These are phyloP conservation scores for Fusarium tuaranense DNA, from an alignment of 2,329 filamentous ascomycete species.

Conservation along the genomic window DNA sequence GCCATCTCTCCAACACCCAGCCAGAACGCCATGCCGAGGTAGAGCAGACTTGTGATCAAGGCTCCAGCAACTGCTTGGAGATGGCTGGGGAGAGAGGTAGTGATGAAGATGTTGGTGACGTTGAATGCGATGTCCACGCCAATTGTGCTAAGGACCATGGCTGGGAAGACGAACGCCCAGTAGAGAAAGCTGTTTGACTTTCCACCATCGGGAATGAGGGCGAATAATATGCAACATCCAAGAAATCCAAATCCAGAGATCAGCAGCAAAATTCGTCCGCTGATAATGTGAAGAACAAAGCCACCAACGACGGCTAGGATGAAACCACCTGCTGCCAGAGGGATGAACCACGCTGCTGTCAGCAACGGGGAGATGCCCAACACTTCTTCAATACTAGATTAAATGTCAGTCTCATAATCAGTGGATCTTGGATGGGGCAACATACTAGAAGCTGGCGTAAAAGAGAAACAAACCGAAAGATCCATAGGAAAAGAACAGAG, in stretches of 20 bases:
- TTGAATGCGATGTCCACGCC: conserved; percentile 83
- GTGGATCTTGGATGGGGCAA: conserved; percentile 29
- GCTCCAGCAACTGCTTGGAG: conserved; percentile 80
- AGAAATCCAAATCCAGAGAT: conserved; percentile 72
- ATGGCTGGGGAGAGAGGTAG: conserved; percentile 73
- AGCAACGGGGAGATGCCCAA: conserved; percentile 70
- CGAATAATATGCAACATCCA: conserved; percentile 70
- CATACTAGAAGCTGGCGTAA: conserved; percentile 75
- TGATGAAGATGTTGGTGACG: conserved; percentile 82
- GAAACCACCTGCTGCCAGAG: conserved; percentile 76
- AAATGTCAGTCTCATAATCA: neutral
- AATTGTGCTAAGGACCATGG: conserved; percentile 76
- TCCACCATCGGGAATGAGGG: conserved; percentile 68
- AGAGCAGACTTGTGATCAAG: conserved; percentile 67
- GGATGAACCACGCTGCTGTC: conserved; percentile 76
- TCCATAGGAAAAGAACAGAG: conserved; percentile 76
- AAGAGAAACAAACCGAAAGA: conserved; percentile 76
- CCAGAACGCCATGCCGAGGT: conserved; percentile 78
- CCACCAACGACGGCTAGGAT: conserved; percentile 73
- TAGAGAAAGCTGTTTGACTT: conserved; percentile 55
- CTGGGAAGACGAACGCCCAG: conserved; percentile 81
- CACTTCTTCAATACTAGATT: conserved; percentile 66
- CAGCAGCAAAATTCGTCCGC: conserved; percentile 71
- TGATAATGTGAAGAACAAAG: conserved; percentile 74
- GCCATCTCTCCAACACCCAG: conserved; percentile 77